Percentiles rank a stretch among this genome's conserved stretches.
Conservation (phyloP, 2,329 filamentous ascomycete species). For the Leptographium procerum region DNA sequence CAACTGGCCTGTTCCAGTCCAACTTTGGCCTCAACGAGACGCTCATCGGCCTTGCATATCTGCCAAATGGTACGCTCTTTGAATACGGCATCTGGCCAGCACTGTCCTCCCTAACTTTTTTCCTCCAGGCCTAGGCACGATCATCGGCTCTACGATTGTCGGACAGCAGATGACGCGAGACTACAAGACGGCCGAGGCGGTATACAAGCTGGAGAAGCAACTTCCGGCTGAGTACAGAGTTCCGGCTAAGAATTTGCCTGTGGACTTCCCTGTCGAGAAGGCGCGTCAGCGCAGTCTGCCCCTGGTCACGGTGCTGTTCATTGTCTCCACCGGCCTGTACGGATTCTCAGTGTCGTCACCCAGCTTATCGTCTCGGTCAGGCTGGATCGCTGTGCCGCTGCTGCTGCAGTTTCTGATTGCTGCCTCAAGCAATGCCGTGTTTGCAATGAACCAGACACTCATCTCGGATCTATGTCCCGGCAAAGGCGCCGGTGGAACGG, state of each 20-base stretch:
- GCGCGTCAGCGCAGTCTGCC: neutral
- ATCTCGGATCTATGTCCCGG: slow-evolving; percentile 2
- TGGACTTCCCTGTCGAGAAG: slow-evolving; percentile 1
- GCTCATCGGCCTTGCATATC: neutral
- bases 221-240: neutral
- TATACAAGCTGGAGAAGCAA: neutral
- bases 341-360: neutral
- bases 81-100: neutral
- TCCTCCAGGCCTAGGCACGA: neutral
- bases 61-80: neutral
- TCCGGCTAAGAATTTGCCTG: neutral
- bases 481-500: neutral
- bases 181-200: neutral
- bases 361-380: neutral
- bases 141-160: neutral
- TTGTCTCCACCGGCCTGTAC: neutral
- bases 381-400: slow-evolving; percentile 1
- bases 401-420: slow-evolving; percentile 1
- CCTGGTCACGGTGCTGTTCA: neutral
- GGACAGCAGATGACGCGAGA: neutral
- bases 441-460: slow-evolving; percentile 4
- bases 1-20: neutral
- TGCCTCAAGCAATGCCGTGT: neutral
- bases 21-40: neutral
- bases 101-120: neutral